These are phyloP conservation scores for Pseudocercospora musae DNA, from an alignment of 2,329 filamentous ascomycete genomes.

Conservation along the genomic window DNA sequence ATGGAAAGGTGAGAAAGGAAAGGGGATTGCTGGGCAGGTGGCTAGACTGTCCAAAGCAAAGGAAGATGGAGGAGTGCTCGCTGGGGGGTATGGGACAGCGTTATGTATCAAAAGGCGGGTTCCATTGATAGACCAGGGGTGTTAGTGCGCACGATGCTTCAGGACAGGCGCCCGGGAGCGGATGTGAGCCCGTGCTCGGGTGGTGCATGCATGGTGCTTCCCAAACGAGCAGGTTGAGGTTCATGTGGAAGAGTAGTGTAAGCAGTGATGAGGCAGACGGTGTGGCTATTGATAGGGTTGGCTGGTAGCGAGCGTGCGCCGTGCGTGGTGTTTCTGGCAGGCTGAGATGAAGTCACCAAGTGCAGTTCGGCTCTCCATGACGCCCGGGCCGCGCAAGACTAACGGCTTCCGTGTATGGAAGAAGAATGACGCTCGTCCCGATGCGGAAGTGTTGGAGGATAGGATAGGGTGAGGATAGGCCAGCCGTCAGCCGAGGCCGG, in stretches of 20 bases:
- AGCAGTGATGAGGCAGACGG: slow-evolving; percentile 17
- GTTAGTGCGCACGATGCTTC: slow-evolving; percentile 21
- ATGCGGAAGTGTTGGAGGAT: no score
- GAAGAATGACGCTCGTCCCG: slow-evolving; percentile 16
- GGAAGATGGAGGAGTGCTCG: slow-evolving; percentile 8
- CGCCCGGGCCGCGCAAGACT: slow-evolving; percentile 17
- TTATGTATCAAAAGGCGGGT: slow-evolving; percentile 26
- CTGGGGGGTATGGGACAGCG: slow-evolving; percentile 12
- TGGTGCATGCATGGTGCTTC: slow-evolving; percentile 23
- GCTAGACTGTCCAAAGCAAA: slow-evolving; percentile 32
- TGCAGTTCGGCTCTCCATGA: slow-evolving; percentile 31
- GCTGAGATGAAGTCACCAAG: slow-evolving; percentile 25
- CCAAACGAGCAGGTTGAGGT: slow-evolving; percentile 24
- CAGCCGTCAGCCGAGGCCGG: slow-evolving; percentile 6
- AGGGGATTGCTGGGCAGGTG: slow-evolving; percentile 31
- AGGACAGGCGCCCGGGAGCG: slow-evolving; percentile 21
- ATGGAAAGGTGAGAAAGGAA: slow-evolving; percentile 19
- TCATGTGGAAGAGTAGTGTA: slow-evolving; percentile 17
- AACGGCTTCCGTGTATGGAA: slow-evolving; percentile 11
- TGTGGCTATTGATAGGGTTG: slow-evolving; percentile 27
- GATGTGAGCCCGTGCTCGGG: slow-evolving; percentile 20
- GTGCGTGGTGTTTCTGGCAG: slow-evolving; percentile 19
- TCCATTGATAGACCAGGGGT: slow-evolving; percentile 25
- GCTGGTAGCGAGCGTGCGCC: slow-evolving; percentile 16
- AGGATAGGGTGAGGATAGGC: no score